Conservation (phyloP, 352 stramenopile genomes). For the Globisporangium lucens region DNA sequence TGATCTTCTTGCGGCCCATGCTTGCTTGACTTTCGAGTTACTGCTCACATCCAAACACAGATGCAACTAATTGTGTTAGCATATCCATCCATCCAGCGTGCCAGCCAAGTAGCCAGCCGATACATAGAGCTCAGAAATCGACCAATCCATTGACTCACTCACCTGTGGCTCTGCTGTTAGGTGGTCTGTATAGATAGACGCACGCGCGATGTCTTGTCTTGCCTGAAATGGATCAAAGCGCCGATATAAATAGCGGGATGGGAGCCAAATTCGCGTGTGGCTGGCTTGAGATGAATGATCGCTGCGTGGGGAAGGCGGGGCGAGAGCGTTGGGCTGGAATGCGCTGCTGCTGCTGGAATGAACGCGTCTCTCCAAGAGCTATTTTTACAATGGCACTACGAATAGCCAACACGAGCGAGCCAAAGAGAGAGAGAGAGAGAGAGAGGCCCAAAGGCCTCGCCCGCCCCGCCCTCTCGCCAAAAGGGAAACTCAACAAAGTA, state of each 20-base stretch:
- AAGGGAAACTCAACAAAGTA: neutral
- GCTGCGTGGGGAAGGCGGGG: neutral
- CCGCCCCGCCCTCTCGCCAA: neutral
- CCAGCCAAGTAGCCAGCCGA: neutral
- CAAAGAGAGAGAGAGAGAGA: neutral
- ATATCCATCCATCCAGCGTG: neutral
- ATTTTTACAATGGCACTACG: constrained; percentile 18
- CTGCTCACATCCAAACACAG: constrained; percentile 8
- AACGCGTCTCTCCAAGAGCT: constrained; percentile 8
- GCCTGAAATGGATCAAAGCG: neutral
- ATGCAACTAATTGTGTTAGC: neutral
- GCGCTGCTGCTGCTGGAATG: neutral
- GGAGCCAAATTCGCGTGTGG: constrained; percentile 7
- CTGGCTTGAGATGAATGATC: neutral
- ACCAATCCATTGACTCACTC: neutral
- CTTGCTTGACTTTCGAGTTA: constrained; percentile 7
- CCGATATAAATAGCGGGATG: constrained; percentile 15
- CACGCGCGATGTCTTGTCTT: neutral
- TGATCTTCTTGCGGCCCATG: constrained; percentile 88
- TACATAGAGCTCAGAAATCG: neutral
- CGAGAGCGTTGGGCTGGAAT: neutral
- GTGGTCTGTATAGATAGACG: neutral
- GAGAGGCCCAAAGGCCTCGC: neutral
- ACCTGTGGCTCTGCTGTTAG: neutral
- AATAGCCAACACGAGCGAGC: neutral